phyloP scores from a whole-genome alignment of 495 filamentous ascomycete genomes.

The Lindgomyces ingoldianus region DNA sequence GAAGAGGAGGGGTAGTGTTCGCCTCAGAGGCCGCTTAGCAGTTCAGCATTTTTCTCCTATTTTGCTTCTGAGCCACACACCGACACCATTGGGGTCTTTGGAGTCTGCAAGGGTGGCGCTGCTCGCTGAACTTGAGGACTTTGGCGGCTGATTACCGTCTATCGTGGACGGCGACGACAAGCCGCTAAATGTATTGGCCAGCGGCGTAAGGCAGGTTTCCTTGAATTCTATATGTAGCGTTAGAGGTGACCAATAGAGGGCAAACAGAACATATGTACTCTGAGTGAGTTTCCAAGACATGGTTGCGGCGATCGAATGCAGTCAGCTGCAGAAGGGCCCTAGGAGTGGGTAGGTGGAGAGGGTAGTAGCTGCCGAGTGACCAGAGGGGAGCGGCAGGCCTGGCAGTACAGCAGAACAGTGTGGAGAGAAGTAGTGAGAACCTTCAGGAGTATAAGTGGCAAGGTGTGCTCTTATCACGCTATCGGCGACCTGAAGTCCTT shows the following conservation, averaged over 20 bases:
- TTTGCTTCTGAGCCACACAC: conserved; percentile 54
- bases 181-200: conserved; percentile 82
- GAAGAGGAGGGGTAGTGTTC: conserved; percentile 73
- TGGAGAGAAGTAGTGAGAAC: no score
- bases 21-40: conserved; percentile 77
- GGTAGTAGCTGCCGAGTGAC: neutral
- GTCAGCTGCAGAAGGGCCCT: neutral
- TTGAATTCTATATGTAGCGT: conserved; percentile 75
- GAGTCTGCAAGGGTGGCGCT: conserved; percentile 56
- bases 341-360: neutral
- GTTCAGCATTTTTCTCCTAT: no score
- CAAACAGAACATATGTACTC: conserved; percentile 57
- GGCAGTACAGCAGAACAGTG: neutral
- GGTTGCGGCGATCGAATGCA: conserved; percentile 23
- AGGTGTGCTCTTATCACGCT: no score
- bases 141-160: conserved; percentile 61
- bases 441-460: neutral
- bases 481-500: no score
- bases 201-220: conserved; percentile 90
- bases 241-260: neutral
- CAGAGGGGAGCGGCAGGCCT: neutral
- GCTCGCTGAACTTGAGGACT: conserved; percentile 53
- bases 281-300: conserved; percentile 98
- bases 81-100: conserved; percentile 69
- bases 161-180: conserved; percentile 93